A percentile compares a stretch with the other conserved stretches of the same genome.
Conservation (phyloP, 495 filamentous ascomycete genomes). For the Aspergillus steynii region DNA sequence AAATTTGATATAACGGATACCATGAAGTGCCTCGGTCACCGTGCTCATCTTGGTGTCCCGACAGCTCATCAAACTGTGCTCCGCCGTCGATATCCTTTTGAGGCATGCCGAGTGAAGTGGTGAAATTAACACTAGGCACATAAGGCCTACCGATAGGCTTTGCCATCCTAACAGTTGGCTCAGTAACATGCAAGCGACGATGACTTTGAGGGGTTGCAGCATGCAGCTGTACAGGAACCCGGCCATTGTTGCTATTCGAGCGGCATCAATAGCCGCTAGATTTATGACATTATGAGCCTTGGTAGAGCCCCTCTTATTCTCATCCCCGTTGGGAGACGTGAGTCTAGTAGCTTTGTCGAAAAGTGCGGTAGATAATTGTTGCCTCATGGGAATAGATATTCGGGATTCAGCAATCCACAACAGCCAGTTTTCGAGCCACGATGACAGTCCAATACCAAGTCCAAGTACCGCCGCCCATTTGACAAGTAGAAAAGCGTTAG, state of each 20-base stretch:
- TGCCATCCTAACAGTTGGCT: slow-evolving; percentile 64
- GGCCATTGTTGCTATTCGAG: slow-evolving; percentile 61
- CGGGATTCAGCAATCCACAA: slow-evolving; percentile 8
- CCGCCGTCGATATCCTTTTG: slow-evolving; percentile 57
- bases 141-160: slow-evolving; percentile 59
- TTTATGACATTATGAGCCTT: slow-evolving; percentile 64
- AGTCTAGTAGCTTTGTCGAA: slow-evolving; percentile 2
- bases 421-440: slow-evolving; percentile 13
- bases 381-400: slow-evolving; percentile 6
- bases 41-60: slow-evolving; percentile 69
- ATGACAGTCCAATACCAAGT: slow-evolving; percentile 1
- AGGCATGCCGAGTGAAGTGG: slow-evolving; percentile 64
- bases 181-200: slow-evolving; percentile 60
- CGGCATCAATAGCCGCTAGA: slow-evolving; percentile 67
- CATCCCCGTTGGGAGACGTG: not conserved
- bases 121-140: slow-evolving; percentile 54
- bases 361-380: not conserved
- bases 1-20: slow-evolving; percentile 78
- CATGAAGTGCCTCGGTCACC: slow-evolving; percentile 69
- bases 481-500: not conserved
- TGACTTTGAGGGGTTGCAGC: slow-evolving; percentile 46
- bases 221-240: slow-evolving; percentile 55
- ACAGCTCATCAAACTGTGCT: slow-evolving; percentile 64
- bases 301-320: not conserved
- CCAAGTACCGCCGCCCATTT: slow-evolving; percentile 5